Base-by-base conservation (phyloP, 768 basidiomycete species). In the Austroboletus eburneus region DNA sequence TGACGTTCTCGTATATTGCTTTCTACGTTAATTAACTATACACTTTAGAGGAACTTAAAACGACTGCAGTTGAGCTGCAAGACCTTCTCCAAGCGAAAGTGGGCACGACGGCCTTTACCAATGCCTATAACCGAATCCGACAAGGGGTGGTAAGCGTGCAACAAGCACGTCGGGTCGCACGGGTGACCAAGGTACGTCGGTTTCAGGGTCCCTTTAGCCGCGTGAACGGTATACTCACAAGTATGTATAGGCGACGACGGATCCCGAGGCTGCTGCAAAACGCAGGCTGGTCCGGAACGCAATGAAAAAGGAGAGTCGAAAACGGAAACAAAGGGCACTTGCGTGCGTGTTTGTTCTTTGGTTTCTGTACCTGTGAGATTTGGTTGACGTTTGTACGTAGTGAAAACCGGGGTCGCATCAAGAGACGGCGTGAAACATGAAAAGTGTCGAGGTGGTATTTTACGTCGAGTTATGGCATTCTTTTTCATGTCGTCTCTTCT, bases 31-130 rank as follows among this genome's bases (percentile, higher is more conserved):
- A n/a, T n/a, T n/a, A 34, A 5, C 5, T 34, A 13, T 5, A 55
- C 10, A 17, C 9, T 12, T 8, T 41, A 95, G 95, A 86, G 34
- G 91, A 94, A 42, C 70, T 98, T 17, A 89, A 91, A 63, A 79
- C 79, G 1, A 74, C 90, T 0, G 84, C 88, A 2, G 70, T 76
- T 10, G 94, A 99, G 65, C 70, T 97, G 20, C 86, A 90, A 51
- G 91, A 93, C 46, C 78, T 97, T 6, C 69, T 99, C 4, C 94
- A 93, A 62, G 65, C 68, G 38, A 91, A 91, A 75, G 85, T 97
- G 36, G 93, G 94, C 27, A 79, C 82, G n/a, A 87, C 87, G 8
- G 80, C 78, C 55, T 98, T 96, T 65, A 80, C 92, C 1, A 64
- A 66, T 10, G 76, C 77, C 0, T 96, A 96, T 71, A 91, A 83